Percentiles rank a stretch among this genome's conserved stretches.
Evolutionary conservation across 164 flowering plant species (phyloP).

Genomic region (Nelumbo lutea): DNA sequence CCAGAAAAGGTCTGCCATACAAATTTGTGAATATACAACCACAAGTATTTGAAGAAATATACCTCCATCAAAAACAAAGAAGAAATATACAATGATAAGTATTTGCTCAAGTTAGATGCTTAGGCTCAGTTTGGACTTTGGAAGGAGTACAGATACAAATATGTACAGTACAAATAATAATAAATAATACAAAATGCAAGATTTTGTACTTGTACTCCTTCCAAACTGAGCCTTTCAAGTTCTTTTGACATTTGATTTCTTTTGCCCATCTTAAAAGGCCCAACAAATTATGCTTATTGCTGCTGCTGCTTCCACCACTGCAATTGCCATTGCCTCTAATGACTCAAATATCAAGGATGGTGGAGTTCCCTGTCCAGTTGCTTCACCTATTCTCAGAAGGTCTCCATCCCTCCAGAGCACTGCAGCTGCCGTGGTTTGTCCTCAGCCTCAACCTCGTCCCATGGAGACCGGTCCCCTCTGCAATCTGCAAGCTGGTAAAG

Average conservation of each 20-base stretch:
- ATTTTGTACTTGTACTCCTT: neutral
- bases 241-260: neutral
- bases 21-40: neutral
- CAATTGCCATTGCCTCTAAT: slow-evolving; percentile 11
- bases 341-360: slow-evolving; percentile 9
- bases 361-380: slow-evolving; percentile 6
- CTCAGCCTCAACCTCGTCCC: slow-evolving; percentile 22
- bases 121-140: too few relatives aligned
- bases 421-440: slow-evolving; percentile 28
- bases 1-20: slow-evolving; percentile 33
- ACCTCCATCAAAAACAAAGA: too few relatives aligned
- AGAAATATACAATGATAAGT: too few relatives aligned
- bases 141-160: too few relatives aligned
- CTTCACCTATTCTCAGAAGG: slow-evolving; percentile 35
- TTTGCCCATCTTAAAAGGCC: slow-evolving; percentile 15
- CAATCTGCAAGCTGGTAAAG: slow-evolving; percentile 42
- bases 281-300: slow-evolving; percentile 46
- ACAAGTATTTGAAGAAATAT: too few relatives aligned
- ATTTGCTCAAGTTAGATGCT: too few relatives aligned
- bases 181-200: too few relatives aligned
- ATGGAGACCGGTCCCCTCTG: slow-evolving; percentile 20
- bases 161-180: too few relatives aligned
- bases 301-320: slow-evolving; percentile 23
- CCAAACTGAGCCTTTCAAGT: neutral
- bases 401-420: slow-evolving; percentile 44